phyloP scores from a whole-genome alignment of 2,329 filamentous ascomycete genomes.

The Colletotrichum noveboracense region DNA sequence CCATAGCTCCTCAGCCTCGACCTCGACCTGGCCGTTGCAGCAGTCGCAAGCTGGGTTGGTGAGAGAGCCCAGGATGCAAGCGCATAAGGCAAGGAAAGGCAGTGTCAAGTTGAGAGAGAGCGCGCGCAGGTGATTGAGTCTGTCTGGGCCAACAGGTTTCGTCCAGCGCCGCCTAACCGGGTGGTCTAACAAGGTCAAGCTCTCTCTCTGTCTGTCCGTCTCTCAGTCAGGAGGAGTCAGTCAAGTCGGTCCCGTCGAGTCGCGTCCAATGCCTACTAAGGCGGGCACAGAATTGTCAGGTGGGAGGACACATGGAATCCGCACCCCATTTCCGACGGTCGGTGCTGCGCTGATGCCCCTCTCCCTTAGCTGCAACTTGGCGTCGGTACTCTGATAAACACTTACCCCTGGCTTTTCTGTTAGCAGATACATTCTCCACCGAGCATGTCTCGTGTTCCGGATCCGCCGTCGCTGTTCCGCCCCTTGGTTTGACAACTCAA shows the following conservation, averaged over 20 bases:
- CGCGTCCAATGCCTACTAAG: not conserved
- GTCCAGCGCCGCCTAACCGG: not conserved
- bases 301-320: not conserved
- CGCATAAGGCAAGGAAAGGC: not conserved
- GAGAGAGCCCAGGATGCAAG: conserved; percentile 1
- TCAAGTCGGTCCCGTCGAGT: not conserved
- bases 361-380: not conserved
- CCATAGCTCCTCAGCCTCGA: conserved; percentile 19
- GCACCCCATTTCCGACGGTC: not conserved
- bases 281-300: not conserved
- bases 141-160: not conserved
- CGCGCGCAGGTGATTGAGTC: not conserved
- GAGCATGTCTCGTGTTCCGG: not conserved
- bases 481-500: not conserved
- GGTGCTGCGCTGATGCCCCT: not conserved
- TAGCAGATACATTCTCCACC: not conserved
- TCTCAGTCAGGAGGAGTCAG: not conserved
- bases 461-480: not conserved
- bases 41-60: not conserved
- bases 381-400: conserved; percentile 2
- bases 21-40: not conserved
- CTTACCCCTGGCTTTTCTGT: not conserved
- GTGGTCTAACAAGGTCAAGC: not conserved
- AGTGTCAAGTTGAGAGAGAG: not conserved
- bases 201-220: not conserved